Evolutionary conservation across 106 monocot species (phyloP).

Genomic region (Dioscorea dumetorum): DNA sequence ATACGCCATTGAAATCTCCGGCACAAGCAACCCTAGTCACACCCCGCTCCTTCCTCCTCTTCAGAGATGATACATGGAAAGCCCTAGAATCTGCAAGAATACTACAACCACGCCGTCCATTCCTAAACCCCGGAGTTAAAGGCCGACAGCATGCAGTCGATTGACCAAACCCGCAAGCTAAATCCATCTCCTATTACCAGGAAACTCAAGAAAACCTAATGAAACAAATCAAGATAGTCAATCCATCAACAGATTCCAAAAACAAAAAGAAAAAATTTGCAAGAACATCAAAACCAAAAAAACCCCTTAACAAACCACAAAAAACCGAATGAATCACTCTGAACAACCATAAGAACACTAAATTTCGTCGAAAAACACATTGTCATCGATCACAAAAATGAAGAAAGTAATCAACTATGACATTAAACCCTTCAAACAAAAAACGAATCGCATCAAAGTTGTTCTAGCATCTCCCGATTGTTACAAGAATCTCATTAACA

Average conservation of each 20-base stretch:
- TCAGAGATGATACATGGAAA: conserved; percentile 14
- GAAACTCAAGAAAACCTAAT: background rate
- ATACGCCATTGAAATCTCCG: conserved; percentile 3
- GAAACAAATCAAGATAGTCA: background rate
- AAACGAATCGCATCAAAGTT: too few species aligned
- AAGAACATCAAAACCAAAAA: too few species aligned
- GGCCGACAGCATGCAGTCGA: conserved; percentile 15
- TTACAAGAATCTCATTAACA: too few species aligned
- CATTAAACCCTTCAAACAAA: too few species aligned
- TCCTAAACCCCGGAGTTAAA: conserved; percentile 6
- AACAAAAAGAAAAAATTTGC: background rate
- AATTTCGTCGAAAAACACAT: too few species aligned
- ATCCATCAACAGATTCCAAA: background rate
- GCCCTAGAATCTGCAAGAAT: conserved; percentile 25
- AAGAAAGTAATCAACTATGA: too few species aligned
- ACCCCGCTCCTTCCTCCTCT: conserved; percentile 20
- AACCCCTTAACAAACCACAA: too few species aligned
- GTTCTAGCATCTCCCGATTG: too few species aligned
- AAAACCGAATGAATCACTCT: too few species aligned
- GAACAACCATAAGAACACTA: too few species aligned
- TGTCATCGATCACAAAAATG: too few species aligned
- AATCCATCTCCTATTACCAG: conserved; percentile 44
- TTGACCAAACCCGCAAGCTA: conserved; percentile 36
- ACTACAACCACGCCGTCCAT: conserved; percentile 11
- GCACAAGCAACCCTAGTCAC: conserved; percentile 5